Evolutionary conservation across 1,284 basidiomycete species (phyloP), one percentile per base, ranked within the genome.

Genomic region (Puccinia polysora): DNA sequence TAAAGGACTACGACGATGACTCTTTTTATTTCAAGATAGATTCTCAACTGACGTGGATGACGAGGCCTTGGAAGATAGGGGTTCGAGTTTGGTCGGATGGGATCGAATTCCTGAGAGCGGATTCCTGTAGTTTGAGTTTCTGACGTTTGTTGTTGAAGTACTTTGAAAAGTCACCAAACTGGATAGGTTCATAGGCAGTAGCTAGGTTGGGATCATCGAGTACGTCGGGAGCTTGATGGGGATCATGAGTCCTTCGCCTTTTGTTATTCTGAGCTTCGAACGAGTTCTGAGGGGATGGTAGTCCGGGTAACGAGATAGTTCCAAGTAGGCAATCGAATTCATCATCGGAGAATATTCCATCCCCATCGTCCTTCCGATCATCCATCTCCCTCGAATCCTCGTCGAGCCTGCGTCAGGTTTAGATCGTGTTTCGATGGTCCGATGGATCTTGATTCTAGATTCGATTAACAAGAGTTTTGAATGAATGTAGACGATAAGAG

Each of bases 91-190:
- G 76, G 6, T 76, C 75, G 0, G 75, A 73, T 6, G 75, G 67
- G 28, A 73, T 56, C 0, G 76, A 78, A 18, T 75, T 47, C 65
- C 60, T 62, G 62, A 65, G 73, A 36, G 59, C 64, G 58, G 70
- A 73, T 71, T 68, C 65, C 52, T 74, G 74, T 2, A 75, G 73
- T 53, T 65, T 75, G 53, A 95, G 79, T 79, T 97, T 97, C 58
- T 88, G 87, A 1, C 94, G 86, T 81, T 97, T 97, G 76, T 92
- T 84, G 12, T 84, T 81, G 89, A 95, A 89, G 78, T 96, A 97
- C 76, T 91, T 87, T 5, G 87, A 88, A 75, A 88, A 89, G 14
- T 87, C 86, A 18, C 90, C 91, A 78, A 95, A 97, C 23, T 83
- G 84, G 43, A 88, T 85, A 0, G 89, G 85, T 0, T 87, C 88